Evolutionary conservation across 768 basidiomycete genomes (phyloP), one percentile per base, ranked within the genome.

Genomic region (Lactarius hengduanensis): DNA sequence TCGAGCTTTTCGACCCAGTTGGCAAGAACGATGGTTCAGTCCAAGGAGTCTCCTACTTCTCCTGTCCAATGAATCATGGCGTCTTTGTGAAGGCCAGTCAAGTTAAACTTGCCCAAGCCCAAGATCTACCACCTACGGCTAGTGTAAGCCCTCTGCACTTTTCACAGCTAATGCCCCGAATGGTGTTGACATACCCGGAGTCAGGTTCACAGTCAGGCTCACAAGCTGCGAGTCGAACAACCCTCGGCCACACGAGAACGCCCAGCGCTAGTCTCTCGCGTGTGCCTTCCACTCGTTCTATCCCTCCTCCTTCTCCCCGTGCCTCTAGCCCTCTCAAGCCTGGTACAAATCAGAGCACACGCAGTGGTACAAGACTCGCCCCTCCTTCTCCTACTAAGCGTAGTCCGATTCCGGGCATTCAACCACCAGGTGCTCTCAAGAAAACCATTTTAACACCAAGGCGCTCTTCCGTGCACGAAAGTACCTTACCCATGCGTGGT

Each of bases 11-110:
- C 64, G 88, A 89, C 72, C 77, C 85, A 9, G 89, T 85, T 55
- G 97, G 97, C 45, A 99, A 98, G 87, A 99, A 99, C 80, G 92
- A 98, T 71, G 97, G 97, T 1, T 84, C 86, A 1, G 90, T 99
- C 9, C 81, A 88, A 41, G 94, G 90, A 18, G 77, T 86, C 58
- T 69, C 77, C 1, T 99, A 98, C 78, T 99, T 99, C 76, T 80
- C 79, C 20, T 98, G 94, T 79, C 83, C 83, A 72, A 79, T 81
- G 57, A 80, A 81, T 36, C 80, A 92, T 78, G 97, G 97, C 57
- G 90, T 98, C 34, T 98, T 99, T 74, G 88, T 98, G 6, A 82
- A 92, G 41, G 86, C 91, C 0, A 90, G 90, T 73, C 91, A 94
- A 75, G 91, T 98, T 69, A 92, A 85, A 74, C 73, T 83, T 4